Percentiles rank a stretch among this genome's conserved stretches.
phyloP scores from a whole-genome alignment of 495 filamentous ascomycete species.

The Aspergillus haitiensis region DNA sequence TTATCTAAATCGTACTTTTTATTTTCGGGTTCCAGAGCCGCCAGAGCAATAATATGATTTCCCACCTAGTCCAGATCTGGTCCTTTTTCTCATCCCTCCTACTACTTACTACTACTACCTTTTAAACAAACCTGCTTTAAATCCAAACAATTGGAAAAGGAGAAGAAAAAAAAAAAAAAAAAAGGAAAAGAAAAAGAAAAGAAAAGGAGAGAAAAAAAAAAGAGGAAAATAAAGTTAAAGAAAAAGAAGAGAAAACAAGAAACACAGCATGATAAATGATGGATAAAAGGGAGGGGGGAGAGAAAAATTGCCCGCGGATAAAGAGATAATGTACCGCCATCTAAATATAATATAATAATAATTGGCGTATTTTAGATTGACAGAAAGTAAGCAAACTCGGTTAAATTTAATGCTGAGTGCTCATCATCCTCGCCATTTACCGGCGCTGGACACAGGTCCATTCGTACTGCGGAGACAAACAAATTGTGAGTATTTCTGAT shows the following conservation, averaged over 20 bases:
- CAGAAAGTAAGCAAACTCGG: neutral
- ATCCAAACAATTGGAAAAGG: too few relatives aligned
- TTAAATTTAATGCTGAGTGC: slow-evolving; percentile 1
- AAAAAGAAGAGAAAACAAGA: neutral
- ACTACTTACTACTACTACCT: too few relatives aligned
- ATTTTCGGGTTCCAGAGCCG: too few relatives aligned
- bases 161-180: too few relatives aligned
- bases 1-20: too few relatives aligned
- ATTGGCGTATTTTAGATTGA: neutral
- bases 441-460: slow-evolving; percentile 79
- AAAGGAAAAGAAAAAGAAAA: neutral
- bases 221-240: neutral
- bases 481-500: slow-evolving; percentile 24
- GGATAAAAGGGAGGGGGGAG: neutral
- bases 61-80: too few relatives aligned
- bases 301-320: neutral
- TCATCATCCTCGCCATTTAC: slow-evolving; percentile 19
- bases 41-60: too few relatives aligned
- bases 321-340: neutral
- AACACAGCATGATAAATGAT: neutral
- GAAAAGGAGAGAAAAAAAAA: neutral
- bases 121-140: too few relatives aligned
- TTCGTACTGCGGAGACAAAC: slow-evolving; percentile 62
- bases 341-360: neutral
- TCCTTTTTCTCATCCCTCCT: too few relatives aligned